phyloP scores from a whole-genome alignment of 805 yeast species.

The Candida peoriensis region DNA sequence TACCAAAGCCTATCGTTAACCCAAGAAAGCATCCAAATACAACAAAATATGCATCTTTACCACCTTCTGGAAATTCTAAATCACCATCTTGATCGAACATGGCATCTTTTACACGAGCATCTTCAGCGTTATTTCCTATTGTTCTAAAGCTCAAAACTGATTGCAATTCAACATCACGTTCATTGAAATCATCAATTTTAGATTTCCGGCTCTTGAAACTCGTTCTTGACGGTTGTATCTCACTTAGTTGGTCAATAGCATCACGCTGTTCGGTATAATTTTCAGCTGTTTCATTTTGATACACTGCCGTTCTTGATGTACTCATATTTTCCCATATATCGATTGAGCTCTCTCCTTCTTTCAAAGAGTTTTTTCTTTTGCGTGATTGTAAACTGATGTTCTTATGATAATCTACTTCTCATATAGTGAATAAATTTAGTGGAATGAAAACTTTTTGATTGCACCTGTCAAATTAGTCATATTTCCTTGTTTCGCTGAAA shows the following conservation, averaged over 20 bases:
- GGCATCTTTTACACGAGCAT: conserved; percentile 6
- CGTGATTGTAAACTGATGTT: too few relatives aligned
- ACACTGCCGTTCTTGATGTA: too few relatives aligned
- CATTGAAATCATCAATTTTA: not conserved
- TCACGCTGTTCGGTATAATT: too few relatives aligned
- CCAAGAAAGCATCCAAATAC: conserved; percentile 58
- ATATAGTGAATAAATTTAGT: too few relatives aligned
- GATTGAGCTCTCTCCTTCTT: too few relatives aligned
- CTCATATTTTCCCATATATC: too few relatives aligned
- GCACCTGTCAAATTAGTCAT: too few relatives aligned
- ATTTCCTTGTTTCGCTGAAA: too few relatives aligned
- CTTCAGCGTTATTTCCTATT: conserved; percentile 6
- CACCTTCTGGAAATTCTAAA: conserved; percentile 52
- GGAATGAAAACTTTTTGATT: too few relatives aligned
- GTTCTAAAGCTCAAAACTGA: not conserved
- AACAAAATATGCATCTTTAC: conserved; percentile 48
- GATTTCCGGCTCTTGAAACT: not conserved
- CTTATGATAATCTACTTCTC: too few relatives aligned
- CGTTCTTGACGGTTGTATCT: not conserved
- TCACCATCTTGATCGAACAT: conserved; percentile 23
- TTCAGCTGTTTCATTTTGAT: too few relatives aligned
- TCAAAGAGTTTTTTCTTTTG: too few relatives aligned
- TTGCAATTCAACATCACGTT: conserved; percentile 1
- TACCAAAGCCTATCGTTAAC: conserved; percentile 47
- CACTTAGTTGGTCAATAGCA: not conserved